Base-by-base conservation (phyloP, 352 stramenopile species). In the Globisporangium mamillatum region DNA sequence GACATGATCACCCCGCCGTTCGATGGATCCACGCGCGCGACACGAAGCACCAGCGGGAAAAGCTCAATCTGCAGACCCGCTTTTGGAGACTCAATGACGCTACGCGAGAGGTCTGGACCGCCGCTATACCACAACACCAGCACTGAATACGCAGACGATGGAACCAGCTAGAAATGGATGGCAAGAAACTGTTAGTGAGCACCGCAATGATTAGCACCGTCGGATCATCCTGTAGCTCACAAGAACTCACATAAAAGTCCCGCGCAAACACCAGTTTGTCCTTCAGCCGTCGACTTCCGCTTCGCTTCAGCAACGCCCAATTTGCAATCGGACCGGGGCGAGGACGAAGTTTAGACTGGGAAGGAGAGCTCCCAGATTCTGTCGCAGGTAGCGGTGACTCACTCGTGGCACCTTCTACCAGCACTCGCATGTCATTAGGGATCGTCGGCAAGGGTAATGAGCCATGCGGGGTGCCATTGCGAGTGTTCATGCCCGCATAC, bases 121-220 rank as follows among this genome's bases (percentile, higher is more conserved):
- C 88, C 88, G 60, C 70, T 91, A 58, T 94, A 96, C 88, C 88
- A 96, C 18, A 80, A 71, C 24, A 85, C 75, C n/a, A 96, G 71
- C 50, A 89, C 76, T 3, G 70, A 57, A 69, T 94, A 92, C 9
- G 88, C 84, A 27, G 80, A 57, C 0, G 82, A 82, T 25, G 88
- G 88, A 34, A 96, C 73, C 56, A 94, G 68, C 86, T 95, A 24
- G 5, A 20, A 41, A 73, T 22, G 48, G 3, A 29, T 8, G 24
- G 18, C 12, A 9, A 48, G 36, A 60, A 7, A 52, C 1, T 38
- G 48, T 60, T 25, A 62, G 29, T 16, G 36, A 36, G 16, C 18
- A 6, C n/a, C 24, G 5, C 18, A 41, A 14, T 54, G 25, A 59
- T 18, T 20, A 55, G 1, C 36, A 63, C 14, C 38, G 14, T 12